Evolutionary conservation across 106 monocot genomes (phyloP), one percentile per base, ranked within the genome.

Genomic region (Platanthera zijinensis): DNA sequence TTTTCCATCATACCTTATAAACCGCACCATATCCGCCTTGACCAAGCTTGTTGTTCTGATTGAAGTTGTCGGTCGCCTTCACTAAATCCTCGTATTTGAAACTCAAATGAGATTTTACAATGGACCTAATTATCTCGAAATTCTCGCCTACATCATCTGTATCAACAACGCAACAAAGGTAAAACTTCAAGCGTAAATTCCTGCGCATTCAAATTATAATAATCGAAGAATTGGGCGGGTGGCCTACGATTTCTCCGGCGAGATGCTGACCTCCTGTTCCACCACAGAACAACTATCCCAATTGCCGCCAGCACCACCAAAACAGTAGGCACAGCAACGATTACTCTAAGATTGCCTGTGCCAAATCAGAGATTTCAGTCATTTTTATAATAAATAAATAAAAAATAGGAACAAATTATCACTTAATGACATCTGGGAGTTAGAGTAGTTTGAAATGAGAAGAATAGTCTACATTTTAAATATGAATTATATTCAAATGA

Each of bases 11-110:
- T 78, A 91, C 91, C 91, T 88, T 92, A 73, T 92, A 92, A 8
- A 92, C 91, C 5, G 88, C 78, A 2, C 91, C 91, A 71, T 81
- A 88, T 4, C 91, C 88, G 1, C 91, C 91, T 77, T 92, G 88
- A 54, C 91, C 88, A 17, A 92, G 80, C 81, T 88, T 88, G 80
- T 91, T 86, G 15, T 50, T 77, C 49, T 82, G 85, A 46, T 52
- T 85, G 81, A 90, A 90, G 64, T 81, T 57, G 49, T 85, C 85
- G 0, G 90, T 90, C 57, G 90, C 90, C 32, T 79, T 90, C 21
- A 48, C 71, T 70, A 90, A 76, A 61, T 79, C 84, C 49, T 85
- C 83, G 66, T 90, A 87, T 45, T 83, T 87, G 83, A 90, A 90
- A 75, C 83, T 75, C 14, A 87, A 74, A 11, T 75, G 53, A 5